phyloP scores from a whole-genome alignment of 345 rosid genomes.

The Garcia nutans region DNA sequence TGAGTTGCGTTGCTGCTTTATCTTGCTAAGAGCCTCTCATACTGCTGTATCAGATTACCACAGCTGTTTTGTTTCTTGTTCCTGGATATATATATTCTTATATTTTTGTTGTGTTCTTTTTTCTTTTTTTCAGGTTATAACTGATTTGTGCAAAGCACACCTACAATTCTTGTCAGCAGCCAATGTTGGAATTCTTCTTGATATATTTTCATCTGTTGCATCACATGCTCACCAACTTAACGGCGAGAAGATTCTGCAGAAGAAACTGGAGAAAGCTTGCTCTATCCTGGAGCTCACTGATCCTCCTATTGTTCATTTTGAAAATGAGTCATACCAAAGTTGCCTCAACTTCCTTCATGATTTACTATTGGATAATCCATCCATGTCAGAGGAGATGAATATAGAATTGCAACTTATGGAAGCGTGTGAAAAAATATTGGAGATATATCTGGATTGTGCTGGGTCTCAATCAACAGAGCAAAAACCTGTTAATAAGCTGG shows the following conservation, averaged over 20 bases:
- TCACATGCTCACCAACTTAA: conserved; percentile 69
- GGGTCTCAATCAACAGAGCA: conserved; percentile 18
- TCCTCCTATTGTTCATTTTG: conserved; percentile 86
- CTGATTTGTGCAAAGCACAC: conserved; percentile 54
- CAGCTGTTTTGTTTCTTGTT: neutral
- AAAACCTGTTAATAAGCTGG: conserved; percentile 31
- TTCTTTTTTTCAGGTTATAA: conserved; percentile 51
- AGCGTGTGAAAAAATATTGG: conserved; percentile 56
- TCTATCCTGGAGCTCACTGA: conserved; percentile 64
- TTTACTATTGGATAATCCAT: conserved; percentile 42
- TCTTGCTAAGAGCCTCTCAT: too few species aligned
- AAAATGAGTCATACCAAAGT: conserved; percentile 74
- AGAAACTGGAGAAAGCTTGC: conserved; percentile 75
- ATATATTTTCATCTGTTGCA: conserved; percentile 56
- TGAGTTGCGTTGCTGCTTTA: too few species aligned
- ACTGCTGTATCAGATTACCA: neutral
- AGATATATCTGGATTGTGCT: conserved; percentile 61
- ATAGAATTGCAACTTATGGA: conserved; percentile 53
- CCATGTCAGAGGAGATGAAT: conserved; percentile 45
- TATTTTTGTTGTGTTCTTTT: neutral
- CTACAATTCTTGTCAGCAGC: conserved; percentile 47
- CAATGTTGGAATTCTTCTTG: conserved; percentile 46
- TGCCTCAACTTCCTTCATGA: conserved; percentile 65
- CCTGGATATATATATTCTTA: neutral
- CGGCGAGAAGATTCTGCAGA: conserved; percentile 47